phyloP scores from a whole-genome alignment of 805 yeast species.

The Cyberlindnera maritima region DNA sequence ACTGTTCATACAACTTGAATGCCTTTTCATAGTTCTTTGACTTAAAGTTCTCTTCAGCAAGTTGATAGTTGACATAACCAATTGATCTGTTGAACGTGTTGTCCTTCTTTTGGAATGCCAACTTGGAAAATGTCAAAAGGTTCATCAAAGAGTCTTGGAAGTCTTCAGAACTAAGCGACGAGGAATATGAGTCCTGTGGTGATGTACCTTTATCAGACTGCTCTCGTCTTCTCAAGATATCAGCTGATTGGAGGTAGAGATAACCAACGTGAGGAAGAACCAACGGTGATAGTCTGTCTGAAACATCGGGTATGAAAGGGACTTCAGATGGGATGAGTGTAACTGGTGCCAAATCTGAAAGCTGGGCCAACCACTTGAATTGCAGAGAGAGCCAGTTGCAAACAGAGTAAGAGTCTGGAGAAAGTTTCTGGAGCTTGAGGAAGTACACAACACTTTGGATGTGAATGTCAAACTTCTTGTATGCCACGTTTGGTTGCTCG shows the following conservation, averaged over 20 bases:
- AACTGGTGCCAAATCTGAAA: slow-evolving; percentile 48
- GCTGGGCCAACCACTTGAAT: slow-evolving; percentile 61
- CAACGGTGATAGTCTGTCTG: slow-evolving; percentile 26
- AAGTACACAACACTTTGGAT: slow-evolving; percentile 46
- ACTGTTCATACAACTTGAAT: slow-evolving; percentile 37
- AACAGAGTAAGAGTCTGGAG: slow-evolving; percentile 29
- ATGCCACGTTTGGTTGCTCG: slow-evolving; percentile 57
- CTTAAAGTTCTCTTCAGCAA: slow-evolving; percentile 47
- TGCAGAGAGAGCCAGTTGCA: slow-evolving; percentile 62
- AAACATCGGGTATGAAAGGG: slow-evolving; percentile 31
- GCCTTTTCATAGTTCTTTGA: slow-evolving; percentile 38
- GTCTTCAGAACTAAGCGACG: slow-evolving; percentile 2
- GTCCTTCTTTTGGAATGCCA: slow-evolving; percentile 36
- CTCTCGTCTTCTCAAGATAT: slow-evolving; percentile 29
- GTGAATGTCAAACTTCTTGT: slow-evolving; percentile 64
- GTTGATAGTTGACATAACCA: slow-evolving; percentile 43
- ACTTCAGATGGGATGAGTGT: slow-evolving; percentile 36
- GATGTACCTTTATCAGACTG: background rate
- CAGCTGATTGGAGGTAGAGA: slow-evolving; percentile 38
- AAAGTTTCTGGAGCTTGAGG: slow-evolving; percentile 29
- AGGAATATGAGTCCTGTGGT: slow-evolving; percentile 16
- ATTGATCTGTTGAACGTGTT: slow-evolving; percentile 36
- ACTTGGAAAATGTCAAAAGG: slow-evolving; percentile 35
- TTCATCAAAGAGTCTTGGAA: slow-evolving; percentile 22
- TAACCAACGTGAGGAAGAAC: slow-evolving; percentile 44